Base-by-base conservation (phyloP, 2,329 filamentous ascomycete genomes). In the Neopestalotiopsis sp. region DNA sequence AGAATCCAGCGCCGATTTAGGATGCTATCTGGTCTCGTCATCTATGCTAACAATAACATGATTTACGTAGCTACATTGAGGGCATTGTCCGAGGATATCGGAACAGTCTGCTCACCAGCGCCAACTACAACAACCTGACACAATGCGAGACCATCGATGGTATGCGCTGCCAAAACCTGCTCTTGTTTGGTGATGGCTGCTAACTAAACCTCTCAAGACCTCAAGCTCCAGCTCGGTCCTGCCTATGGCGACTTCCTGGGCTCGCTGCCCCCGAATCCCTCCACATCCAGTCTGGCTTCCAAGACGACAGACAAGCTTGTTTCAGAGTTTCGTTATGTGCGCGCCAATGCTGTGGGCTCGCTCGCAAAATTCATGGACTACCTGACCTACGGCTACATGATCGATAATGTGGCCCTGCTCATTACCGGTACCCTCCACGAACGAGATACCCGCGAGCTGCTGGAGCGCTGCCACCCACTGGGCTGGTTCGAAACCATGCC, bases 401-500 rank as follows among this genome's bases (percentile, higher is more conserved):
- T 99, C 82, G 96, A 99, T 84, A 99, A 99, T 77, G 94, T 99
- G 66, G 96, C 97, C 53, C 91, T 99, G 56, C 90, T 99, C 77
- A 99, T 99, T 81, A 99, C 96, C 28, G 96, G 96, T 71, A 99
- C 96, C 13, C 89, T 99, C 38, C 96, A 99, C 83, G 97, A 99
- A 84, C 90, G 96, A 79, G 96, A 99, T 81, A 99, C 96, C 3
- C 91, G 95, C 70, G 96, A 99, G 83, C 89, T 99, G 71, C 85
- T 99, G 67, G 96, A 98, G 79, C 88, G 96, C 81, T 99, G 97
- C 82, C 97, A 99, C 77, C 96, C 96, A 6, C 88, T 99, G 7
- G 96, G 96, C 74, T 98, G 95, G 94, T 99, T 99, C 80, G 96
- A 99, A 86, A 98, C 96, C 9, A 94, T 99, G 92, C 97, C 96